phyloP scores from a whole-genome alignment of 352 stramenopile genomes.

The Blastocystis sp. region DNA sequence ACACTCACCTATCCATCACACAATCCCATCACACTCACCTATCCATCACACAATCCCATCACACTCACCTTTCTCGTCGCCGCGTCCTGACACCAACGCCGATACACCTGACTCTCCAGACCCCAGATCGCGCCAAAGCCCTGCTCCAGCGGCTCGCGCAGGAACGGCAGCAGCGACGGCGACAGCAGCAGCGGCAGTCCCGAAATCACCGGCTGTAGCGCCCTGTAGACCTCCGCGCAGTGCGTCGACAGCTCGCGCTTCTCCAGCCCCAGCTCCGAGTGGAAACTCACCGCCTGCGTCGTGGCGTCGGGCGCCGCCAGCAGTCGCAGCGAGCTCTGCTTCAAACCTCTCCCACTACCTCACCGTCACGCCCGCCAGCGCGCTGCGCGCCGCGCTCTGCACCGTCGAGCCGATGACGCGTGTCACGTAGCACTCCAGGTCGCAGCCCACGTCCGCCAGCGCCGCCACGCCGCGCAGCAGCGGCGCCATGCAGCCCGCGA shows the following conservation, averaged over 20 bases:
- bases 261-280: not conserved
- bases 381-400: not conserved
- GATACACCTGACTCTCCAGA: not conserved
- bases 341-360: not conserved
- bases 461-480: not conserved
- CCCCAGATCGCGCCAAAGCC: not conserved
- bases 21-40: too few species aligned
- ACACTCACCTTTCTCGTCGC: not conserved
- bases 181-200: not conserved
- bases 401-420: constrained; percentile 5
- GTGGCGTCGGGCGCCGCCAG: not conserved
- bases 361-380: not conserved
- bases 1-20: too few species aligned
- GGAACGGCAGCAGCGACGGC: not conserved
- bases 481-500: constrained; percentile 1
- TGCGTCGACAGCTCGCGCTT: constrained; percentile 9
- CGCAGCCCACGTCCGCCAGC: constrained; percentile 20
- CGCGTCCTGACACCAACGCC: not conserved
- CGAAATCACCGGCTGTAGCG: not conserved
- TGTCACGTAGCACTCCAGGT: constrained; percentile 15
- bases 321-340: not conserved
- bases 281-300: not conserved
- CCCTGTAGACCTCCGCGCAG: not conserved
- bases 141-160: not conserved
- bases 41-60: not conserved